These are phyloP conservation scores for Aphanomyces cochlioides DNA, from an alignment of 352 stramenopile genomes.

Conservation along the genomic window DNA sequence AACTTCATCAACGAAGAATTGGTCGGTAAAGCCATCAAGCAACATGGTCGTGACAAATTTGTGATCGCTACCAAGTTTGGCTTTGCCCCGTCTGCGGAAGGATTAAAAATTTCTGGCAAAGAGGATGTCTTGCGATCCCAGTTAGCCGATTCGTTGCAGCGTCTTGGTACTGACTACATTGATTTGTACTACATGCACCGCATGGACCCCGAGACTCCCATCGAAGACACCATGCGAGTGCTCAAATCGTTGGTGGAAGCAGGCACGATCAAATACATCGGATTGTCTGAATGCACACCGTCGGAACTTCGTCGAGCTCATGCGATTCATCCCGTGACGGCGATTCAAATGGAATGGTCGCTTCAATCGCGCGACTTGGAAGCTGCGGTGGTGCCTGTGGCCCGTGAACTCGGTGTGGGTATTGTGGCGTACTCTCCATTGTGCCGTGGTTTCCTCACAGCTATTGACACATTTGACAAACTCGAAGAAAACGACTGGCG, in stretches of 20 bases:
- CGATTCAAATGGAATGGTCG: slow-evolving; percentile 35
- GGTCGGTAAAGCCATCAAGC: slow-evolving; percentile 51
- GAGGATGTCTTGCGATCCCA: slow-evolving; percentile 59
- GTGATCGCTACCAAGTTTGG: slow-evolving; percentile 75
- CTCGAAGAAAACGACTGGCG: slow-evolving; percentile 25
- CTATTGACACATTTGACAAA: slow-evolving; percentile 22
- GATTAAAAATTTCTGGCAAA: slow-evolving; percentile 42
- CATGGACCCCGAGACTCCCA: slow-evolving; percentile 52
- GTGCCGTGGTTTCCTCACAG: slow-evolving; percentile 27
- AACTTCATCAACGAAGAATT: slow-evolving; percentile 57
- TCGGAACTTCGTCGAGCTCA: slow-evolving; percentile 32
- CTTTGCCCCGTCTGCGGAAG: slow-evolving; percentile 37
- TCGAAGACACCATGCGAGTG: slow-evolving; percentile 55
- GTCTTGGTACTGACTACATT: slow-evolving; percentile 55
- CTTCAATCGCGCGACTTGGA: slow-evolving; percentile 30
- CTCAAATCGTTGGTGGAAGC: slow-evolving; percentile 32
- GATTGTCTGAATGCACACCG: slow-evolving; percentile 31
- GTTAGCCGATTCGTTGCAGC: slow-evolving; percentile 54
- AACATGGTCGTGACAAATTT: slow-evolving; percentile 54
- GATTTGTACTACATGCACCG: slow-evolving; percentile 71
- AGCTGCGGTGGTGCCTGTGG: slow-evolving; percentile 24
- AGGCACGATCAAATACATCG: slow-evolving; percentile 36
- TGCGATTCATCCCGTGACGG: slow-evolving; percentile 33
- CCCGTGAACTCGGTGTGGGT: slow-evolving; percentile 30
- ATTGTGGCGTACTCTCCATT: slow-evolving; percentile 34